Conservation (phyloP, 108 stramenopile genomes). For the Pseudonitzschia delicatissima region DNA sequence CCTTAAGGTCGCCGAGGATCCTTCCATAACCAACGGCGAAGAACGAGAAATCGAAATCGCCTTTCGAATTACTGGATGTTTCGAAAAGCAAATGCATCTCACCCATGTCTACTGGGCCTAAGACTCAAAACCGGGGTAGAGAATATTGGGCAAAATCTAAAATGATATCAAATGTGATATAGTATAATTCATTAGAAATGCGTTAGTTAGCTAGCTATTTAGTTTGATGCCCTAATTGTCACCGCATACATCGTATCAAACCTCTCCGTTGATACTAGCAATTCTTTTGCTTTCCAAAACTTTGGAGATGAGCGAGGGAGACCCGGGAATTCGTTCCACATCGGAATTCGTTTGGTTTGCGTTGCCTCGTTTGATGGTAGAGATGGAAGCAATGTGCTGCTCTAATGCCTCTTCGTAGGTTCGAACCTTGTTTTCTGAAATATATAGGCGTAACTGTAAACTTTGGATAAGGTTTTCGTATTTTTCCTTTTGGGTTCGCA, state of each 20-base stretch:
- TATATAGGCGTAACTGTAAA: conserved; percentile 47
- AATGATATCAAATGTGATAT: too few species aligned
- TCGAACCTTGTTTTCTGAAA: conserved; percentile 40
- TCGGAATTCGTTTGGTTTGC: neutral
- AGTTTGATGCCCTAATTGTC: too few species aligned
- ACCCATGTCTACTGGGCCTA: conserved; percentile 51
- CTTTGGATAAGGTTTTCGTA: conserved; percentile 36
- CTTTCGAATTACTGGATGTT: conserved; percentile 47
- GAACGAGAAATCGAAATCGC: conserved; percentile 52
- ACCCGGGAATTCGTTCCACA: neutral
- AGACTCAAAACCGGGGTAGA: neutral
- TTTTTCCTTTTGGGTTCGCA: conserved; percentile 16
- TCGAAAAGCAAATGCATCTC: conserved; percentile 1
- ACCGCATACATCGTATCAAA: too few species aligned
- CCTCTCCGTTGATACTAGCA: too few species aligned
- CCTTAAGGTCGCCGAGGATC: conserved; percentile 47
- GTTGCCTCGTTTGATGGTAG: neutral
- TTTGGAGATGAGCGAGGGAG: neutral
- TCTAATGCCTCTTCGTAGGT: conserved; percentile 44
- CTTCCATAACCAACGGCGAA: conserved; percentile 18
- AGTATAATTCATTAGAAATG: too few species aligned
- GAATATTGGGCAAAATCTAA: too few species aligned
- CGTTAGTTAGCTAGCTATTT: too few species aligned
- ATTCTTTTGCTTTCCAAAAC: neutral
- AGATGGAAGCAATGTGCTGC: conserved; percentile 37